Evolutionary conservation across 768 basidiomycete genomes (phyloP), one percentile per base, ranked within the genome.

Genomic region (Pluteus cervinus): DNA sequence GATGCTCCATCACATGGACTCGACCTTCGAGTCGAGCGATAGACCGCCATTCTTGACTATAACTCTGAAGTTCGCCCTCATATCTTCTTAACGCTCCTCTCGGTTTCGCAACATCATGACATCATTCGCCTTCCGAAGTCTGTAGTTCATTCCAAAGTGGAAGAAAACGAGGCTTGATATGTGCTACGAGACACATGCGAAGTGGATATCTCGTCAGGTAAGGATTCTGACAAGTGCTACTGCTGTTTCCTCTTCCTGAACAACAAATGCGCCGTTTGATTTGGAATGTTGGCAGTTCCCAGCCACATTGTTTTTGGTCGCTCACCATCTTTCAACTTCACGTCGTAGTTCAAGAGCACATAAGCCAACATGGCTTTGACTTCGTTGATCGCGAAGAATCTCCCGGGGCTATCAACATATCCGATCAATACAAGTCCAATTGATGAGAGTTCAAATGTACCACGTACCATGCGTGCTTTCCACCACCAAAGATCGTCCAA

Each of bases 371-470:
- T 57, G 3, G 49, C 44, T 37, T 64, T 64, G 24, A 66, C 33
- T 41, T 58, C 58, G 29, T 52, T 57, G 9, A 53, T 53, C 12
- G 59, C 59, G 42, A 65, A 64, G 46, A 62, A 62, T 9, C 65
- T 49, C 10, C 58, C 61, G 15, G 61, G 53, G 33, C 52, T 51
- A 30, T 17, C 4, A 17, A 18, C 23, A 45, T 20, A n/a, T n/a
- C 36, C n/a, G 4, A 25, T 37, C 16, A 18, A n/a, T n/a, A n/a
- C n/a, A n/a, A 25, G 37, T 9, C 21, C n/a, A n/a, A 11, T 24
- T 29, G 16, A 26, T 7, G 12, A n/a, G 11, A 21, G 21, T n/a
- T 21, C n/a, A 14, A 10, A 12, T 4, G n/a, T n/a, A n/a, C n/a
- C n/a, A 16, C 17, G n/a, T 33, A 49, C 47, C 50, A 51, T 21